A percentile compares a stretch with the other conserved stretches of the same genome.
These are phyloP conservation scores for Zygosaccharomyces pseudobailii DNA, from an alignment of 1,139 yeast species.

Conservation along the genomic window DNA sequence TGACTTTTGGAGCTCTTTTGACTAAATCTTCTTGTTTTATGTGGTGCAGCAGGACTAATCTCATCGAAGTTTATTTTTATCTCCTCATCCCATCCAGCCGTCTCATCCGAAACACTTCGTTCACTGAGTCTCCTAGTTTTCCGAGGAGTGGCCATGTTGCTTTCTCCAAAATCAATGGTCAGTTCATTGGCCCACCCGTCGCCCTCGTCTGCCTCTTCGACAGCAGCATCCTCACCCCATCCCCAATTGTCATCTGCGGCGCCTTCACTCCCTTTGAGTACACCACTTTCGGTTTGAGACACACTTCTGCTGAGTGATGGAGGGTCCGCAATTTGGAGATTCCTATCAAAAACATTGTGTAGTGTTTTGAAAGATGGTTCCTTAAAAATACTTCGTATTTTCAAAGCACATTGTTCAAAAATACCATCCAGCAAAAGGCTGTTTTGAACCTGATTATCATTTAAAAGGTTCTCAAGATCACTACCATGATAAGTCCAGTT, in stretches of 20 bases:
- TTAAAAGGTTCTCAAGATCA: slow-evolving; percentile 19
- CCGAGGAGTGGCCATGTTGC: background rate
- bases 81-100: slow-evolving; percentile 25
- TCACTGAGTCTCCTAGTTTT: slow-evolving; percentile 1
- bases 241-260: slow-evolving; percentile 18
- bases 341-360: background rate
- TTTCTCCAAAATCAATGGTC: slow-evolving; percentile 10
- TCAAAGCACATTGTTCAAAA: slow-evolving; percentile 17
- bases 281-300: background rate
- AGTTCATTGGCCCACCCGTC: slow-evolving; percentile 13
- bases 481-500: slow-evolving; percentile 19
- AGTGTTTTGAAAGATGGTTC: slow-evolving; percentile 11
- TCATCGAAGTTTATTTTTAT: slow-evolving; percentile 23
- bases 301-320: background rate
- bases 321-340: background rate
- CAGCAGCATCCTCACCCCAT: slow-evolving; percentile 22
- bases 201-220: slow-evolving; percentile 13
- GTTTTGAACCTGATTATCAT: slow-evolving; percentile 21
- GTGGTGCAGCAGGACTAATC: background rate
- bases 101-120: background rate
- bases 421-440: slow-evolving; percentile 26
- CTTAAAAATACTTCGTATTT: slow-evolving; percentile 18
- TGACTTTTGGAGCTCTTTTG: background rate
- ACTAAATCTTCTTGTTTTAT: slow-evolving; percentile 3
- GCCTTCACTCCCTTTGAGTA: no score